Conservation (phyloP, 148 eudicot genomes). For the Oxyria digyna region DNA sequence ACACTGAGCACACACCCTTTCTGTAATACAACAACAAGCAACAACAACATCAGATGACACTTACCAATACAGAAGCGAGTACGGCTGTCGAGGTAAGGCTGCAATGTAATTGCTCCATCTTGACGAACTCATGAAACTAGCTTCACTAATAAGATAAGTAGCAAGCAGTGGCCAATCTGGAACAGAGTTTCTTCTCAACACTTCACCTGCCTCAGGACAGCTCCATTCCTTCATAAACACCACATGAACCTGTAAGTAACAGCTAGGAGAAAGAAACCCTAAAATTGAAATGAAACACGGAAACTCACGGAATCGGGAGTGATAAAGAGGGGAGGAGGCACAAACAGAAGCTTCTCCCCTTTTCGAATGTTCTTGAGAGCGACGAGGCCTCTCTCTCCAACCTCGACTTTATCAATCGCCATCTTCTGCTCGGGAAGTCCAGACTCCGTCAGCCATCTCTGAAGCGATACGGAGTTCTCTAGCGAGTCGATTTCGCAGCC, state of each 20-base stretch:
- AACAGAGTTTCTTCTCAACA: constrained; percentile 54
- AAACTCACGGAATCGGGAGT: constrained; percentile 65
- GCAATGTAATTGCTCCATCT: constrained; percentile 91
- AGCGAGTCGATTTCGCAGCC: constrained; percentile 79
- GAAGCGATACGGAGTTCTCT: constrained; percentile 59
- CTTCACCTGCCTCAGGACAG: constrained; percentile 67
- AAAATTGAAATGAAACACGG: not conserved
- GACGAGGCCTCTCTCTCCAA: constrained; percentile 93
- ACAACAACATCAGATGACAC: constrained; percentile 10
- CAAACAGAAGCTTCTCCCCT: constrained; percentile 79
- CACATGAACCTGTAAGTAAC: constrained; percentile 6
- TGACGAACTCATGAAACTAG: constrained; percentile 56
- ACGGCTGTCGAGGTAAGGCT: constrained; percentile 94
- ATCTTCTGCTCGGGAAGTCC: constrained; percentile 81
- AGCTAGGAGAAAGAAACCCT: not conserved
- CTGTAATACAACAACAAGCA: constrained; percentile 11
- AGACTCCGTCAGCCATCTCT: constrained; percentile 53
- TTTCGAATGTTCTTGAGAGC: constrained; percentile 70
- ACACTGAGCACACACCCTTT: constrained; percentile 41
- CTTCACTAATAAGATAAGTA: constrained; percentile 87
- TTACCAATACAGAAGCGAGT: constrained; percentile 93
- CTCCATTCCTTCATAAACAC: constrained; percentile 63
- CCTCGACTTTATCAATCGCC: constrained; percentile 64
- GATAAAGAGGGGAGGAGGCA: constrained; percentile 74
- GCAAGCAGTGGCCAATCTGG: constrained; percentile 99